These are phyloP conservation scores for Chimonanthus salicifolius DNA, from an alignment of 164 flowering plant species.

Conservation along the genomic window DNA sequence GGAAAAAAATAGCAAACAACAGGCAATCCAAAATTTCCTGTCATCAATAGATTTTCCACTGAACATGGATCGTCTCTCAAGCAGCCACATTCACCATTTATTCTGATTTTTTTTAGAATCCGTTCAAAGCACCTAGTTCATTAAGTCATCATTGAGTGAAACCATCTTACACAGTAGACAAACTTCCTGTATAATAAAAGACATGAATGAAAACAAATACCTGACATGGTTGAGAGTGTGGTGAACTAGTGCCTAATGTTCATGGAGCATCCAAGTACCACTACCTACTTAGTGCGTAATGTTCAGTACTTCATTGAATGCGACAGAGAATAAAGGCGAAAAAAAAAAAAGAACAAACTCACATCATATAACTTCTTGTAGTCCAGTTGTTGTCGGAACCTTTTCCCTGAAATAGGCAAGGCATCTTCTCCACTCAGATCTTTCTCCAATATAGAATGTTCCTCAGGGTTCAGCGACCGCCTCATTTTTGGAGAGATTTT, in stretches of 20 bases:
- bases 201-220: not conserved
- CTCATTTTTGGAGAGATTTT: slow-evolving; percentile 13
- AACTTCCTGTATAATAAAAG: not conserved
- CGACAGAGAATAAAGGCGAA: not conserved
- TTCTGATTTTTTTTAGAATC: too few relatives aligned
- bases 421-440: slow-evolving; percentile 24
- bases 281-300: not conserved
- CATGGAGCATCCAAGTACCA: not conserved
- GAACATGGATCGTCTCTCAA: too few relatives aligned
- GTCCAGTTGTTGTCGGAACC: slow-evolving; percentile 63
- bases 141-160: too few relatives aligned
- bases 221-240: not conserved
- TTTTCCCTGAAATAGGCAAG: slow-evolving; percentile 35
- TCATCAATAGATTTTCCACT: too few relatives aligned
- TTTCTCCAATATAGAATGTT: slow-evolving; percentile 29
- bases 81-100: too few relatives aligned
- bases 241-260: not conserved
- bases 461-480: slow-evolving; percentile 31
- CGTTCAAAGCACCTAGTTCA: too few relatives aligned
- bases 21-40: not conserved
- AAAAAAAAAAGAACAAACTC: slow-evolving; percentile 28
- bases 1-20: not conserved
- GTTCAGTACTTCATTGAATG: not conserved
- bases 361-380: slow-evolving; percentile 88
- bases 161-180: not conserved